Conservation (phyloP, 2,329 filamentous ascomycete species). For the Pestalotiopsis sp. region DNA sequence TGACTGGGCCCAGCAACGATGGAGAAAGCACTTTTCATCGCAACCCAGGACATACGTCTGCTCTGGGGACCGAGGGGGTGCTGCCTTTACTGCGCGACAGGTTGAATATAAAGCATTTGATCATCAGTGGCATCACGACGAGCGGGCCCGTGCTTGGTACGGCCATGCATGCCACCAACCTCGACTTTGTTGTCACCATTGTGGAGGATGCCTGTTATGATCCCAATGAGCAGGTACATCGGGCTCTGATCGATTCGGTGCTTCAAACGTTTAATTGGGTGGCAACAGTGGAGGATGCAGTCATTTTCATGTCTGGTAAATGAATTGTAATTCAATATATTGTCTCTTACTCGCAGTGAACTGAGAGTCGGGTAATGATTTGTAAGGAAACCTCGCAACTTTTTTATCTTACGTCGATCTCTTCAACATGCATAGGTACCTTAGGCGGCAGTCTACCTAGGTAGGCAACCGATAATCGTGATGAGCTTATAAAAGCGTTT, state of each 20-base stretch:
- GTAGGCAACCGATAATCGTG: no score
- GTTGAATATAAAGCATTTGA: neutral
- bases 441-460: no score
- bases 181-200: slow-evolving; percentile 18
- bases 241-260: neutral
- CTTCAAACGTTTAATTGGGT: neutral
- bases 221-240: slow-evolving; percentile 15
- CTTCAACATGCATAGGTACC: no score
- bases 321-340: no score
- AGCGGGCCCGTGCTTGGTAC: slow-evolving; percentile 13
- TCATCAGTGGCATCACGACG: slow-evolving; percentile 17
- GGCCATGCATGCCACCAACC: slow-evolving; percentile 13
- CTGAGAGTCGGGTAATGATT: no score
- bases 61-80: neutral
- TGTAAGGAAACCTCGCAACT: no score
- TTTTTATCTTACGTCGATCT: no score
- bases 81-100: neutral
- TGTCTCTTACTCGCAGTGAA: no score
- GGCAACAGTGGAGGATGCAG: neutral
- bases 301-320: no score
- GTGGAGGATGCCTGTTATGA: slow-evolving; percentile 17
- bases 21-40: neutral
- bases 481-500: no score
- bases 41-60: neutral
- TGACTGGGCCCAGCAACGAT: neutral